These are phyloP conservation scores for Saccharomycopsis sp. DNA, from an alignment of 805 yeast species.

Conservation along the genomic window DNA sequence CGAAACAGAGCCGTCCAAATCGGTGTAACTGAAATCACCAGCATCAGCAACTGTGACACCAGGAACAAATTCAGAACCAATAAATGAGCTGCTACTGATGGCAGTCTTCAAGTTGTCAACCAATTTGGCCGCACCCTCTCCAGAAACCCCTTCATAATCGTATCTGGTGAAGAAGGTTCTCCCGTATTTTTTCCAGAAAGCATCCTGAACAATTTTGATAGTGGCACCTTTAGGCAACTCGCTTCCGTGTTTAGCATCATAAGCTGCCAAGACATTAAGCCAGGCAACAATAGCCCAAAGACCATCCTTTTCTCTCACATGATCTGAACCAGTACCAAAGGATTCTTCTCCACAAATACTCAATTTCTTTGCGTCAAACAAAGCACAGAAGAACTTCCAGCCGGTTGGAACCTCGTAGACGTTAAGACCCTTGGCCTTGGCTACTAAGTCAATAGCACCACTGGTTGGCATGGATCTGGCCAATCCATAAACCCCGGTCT, in stretches of 20 bases:
- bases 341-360: constrained; percentile 98
- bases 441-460: constrained; percentile 89
- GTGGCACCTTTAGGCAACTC: constrained; percentile 46
- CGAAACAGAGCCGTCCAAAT: constrained; percentile 88
- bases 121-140: constrained; percentile 68
- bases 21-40: constrained; percentile 88
- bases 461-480: constrained; percentile 98
- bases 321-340: constrained; percentile 94
- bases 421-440: constrained; percentile 62
- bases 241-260: constrained; percentile 50
- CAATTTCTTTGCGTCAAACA: constrained; percentile 87
- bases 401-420: constrained; percentile 97
- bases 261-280: constrained; percentile 90
- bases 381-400: constrained; percentile 96
- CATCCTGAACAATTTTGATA: constrained; percentile 70
- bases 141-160: constrained; percentile 79
- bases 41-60: constrained; percentile 61
- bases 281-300: constrained; percentile 97
- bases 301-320: constrained; percentile 96
- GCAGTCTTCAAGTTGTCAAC: constrained; percentile 45
- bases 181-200: constrained; percentile 90
- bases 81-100: constrained; percentile 34
- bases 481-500: constrained; percentile 81
- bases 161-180: constrained; percentile 96
- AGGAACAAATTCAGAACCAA: constrained; percentile 45